Base-by-base conservation (phyloP, 768 basidiomycete species). In the Tricholoma sp. region DNA sequence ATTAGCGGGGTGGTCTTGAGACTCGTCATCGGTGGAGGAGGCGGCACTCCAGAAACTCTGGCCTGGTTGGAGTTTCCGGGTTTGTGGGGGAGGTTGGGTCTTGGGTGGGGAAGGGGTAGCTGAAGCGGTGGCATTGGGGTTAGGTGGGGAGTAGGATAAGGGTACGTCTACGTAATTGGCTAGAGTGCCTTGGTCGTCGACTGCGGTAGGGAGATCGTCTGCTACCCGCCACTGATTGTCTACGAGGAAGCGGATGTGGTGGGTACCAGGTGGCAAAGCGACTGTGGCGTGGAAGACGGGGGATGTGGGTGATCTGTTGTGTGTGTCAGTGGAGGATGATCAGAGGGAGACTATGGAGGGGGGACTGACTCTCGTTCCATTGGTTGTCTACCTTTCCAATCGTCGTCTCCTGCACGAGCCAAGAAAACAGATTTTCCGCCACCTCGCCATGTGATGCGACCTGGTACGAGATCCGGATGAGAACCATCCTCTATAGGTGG, bases 191-290 rank as follows among this genome's bases (percentile, higher is more conserved):
- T 94, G 90, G 68, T 98, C 94, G 67, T 94, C 93, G 49, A 95
- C 93, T 0, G 93, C 93, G 22, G 89, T 86, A 5, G 91, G 89
- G 22, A 80, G 79, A 61, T 90, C 84, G 61, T 87, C 81, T 2
- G 88, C 83, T 6, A 89, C 83, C 59, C 88, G 83, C 85, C 88
- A 93, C 47, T 85, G 82, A 49, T 89, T 91, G 69, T 98, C 96
- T 59, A 98, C 91, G 61, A 98, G 83, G 78, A 97, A 98, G 57
- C 94, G 91, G 68, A 98, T 80, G 61, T 94, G 91, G 67, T 98
- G 94, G 0, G 94, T 94, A 14, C 96, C 96, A 0, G 94, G 93
- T 9, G 84, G 83, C 0, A 98, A 82, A 46, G 64, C 35, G 47
- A 82, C 74, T n/a, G 69, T 74, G 3, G 74, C 69, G 31, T 67